These are phyloP conservation scores for Beauveria brongniartii DNA, from an alignment of 2,329 filamentous ascomycete species.

Conservation along the genomic window DNA sequence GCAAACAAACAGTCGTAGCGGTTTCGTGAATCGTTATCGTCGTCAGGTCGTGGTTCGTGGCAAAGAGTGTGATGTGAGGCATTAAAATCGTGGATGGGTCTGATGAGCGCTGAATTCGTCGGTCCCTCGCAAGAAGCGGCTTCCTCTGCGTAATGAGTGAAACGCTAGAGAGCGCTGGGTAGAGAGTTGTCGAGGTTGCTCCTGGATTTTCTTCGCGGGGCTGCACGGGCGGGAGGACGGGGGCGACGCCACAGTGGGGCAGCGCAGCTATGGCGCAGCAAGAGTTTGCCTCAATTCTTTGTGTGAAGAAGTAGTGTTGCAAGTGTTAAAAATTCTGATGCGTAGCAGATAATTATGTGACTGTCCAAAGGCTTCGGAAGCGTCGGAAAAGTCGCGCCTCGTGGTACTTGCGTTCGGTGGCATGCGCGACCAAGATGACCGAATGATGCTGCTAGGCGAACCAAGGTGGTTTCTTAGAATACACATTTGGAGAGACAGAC, in stretches of 20 bases:
- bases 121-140: constrained; percentile 6
- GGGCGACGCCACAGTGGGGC: constrained; percentile 2
- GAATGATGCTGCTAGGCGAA: no score
- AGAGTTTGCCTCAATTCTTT: no score
- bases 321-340: no score
- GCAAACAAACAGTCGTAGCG: constrained; percentile 2
- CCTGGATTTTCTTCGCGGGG: constrained; percentile 11
- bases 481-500: no score
- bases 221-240: neutral
- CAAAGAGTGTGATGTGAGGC: neutral
- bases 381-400: no score
- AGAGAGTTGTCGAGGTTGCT: constrained; percentile 10
- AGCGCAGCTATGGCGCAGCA: neutral
- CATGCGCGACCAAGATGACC: no score
- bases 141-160: constrained; percentile 11
- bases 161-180: constrained; percentile 7
- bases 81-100: neutral
- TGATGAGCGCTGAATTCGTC: neutral
- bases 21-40: constrained; percentile 8
- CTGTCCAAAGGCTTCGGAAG: no score
- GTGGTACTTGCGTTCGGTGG: no score
- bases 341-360: no score
- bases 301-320: no score
- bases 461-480: no score
- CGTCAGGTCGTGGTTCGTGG: constrained; percentile 2